phyloP scores from a whole-genome alignment of 306 rosid species.

The Rosa multiflora region DNA sequence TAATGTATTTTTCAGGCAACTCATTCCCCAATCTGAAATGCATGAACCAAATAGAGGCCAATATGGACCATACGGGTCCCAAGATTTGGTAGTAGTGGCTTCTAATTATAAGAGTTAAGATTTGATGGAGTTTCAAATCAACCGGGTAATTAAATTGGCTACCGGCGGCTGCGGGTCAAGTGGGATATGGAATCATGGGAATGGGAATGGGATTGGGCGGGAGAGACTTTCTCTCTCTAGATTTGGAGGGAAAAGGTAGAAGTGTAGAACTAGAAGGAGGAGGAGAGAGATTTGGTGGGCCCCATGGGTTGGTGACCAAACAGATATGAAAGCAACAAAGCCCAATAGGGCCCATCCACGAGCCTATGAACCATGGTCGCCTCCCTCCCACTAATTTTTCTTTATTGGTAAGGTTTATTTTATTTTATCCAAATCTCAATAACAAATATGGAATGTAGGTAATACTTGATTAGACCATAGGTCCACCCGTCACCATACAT shows the following conservation, averaged over 20 bases:
- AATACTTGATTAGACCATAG: neutral
- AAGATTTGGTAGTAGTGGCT: neutral
- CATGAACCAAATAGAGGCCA: neutral
- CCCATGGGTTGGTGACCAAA: slow-evolving; percentile 60
- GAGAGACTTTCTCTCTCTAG: neutral
- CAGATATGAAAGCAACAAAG: slow-evolving; percentile 24
- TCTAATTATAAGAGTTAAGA: neutral
- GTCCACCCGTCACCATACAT: neutral
- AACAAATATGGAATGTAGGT: neutral
- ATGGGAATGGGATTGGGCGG: slow-evolving; percentile 1
- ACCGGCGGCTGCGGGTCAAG: slow-evolving; percentile 13
- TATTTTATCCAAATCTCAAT: too few species aligned
- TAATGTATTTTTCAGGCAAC: neutral
- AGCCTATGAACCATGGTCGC: slow-evolving; percentile 36
- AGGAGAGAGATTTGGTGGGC: slow-evolving; percentile 34
- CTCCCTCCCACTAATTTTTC: slow-evolving; percentile 36
- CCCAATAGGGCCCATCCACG: slow-evolving; percentile 30
- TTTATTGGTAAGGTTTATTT: neutral
- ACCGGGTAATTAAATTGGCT: neutral
- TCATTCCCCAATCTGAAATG: neutral
- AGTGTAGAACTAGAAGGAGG: neutral
- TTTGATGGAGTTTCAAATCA: neutral
- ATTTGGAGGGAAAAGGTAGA: neutral
- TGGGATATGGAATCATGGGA: neutral
- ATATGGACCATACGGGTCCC: neutral